A percentile compares a stretch with the other conserved stretches of the same genome.
phyloP scores from a whole-genome alignment of 306 rosid genomes.

The Arachis hypogaea region DNA sequence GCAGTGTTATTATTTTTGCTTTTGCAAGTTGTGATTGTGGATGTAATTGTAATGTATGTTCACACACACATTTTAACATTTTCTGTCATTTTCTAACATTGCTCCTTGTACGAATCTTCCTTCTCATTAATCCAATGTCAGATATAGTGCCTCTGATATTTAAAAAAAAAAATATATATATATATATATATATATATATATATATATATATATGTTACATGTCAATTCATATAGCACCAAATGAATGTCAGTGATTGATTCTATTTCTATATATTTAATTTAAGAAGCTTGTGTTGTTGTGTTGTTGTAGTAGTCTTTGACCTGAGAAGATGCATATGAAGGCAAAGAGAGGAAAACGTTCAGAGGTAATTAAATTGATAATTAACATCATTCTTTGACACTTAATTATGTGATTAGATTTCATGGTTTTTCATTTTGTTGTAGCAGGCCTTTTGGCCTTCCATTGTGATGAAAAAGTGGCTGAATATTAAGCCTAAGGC shows the following conservation, averaged over 20 bases:
- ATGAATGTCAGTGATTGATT: conserved; percentile 42
- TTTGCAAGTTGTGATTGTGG: conserved; percentile 74
- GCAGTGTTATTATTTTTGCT: conserved; percentile 42
- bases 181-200: no score
- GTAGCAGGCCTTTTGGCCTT: conserved; percentile 94
- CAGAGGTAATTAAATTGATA: conserved; percentile 60
- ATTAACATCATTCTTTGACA: conserved; percentile 5
- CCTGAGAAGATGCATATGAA: conserved; percentile 55
- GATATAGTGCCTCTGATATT: no score
- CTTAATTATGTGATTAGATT: background rate
- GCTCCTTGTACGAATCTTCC: conserved; percentile 46
- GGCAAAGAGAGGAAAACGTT: conserved; percentile 65
- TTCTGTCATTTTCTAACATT: conserved; percentile 57
- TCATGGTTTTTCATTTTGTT: conserved; percentile 33
- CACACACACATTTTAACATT: conserved; percentile 30
- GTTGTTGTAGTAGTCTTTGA: conserved; percentile 37
- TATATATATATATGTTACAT: conserved; percentile 22
- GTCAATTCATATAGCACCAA: conserved; percentile 27
- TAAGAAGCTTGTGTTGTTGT: conserved; percentile 37
- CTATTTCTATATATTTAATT: conserved; percentile 50
- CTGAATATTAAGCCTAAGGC: conserved; percentile 85
- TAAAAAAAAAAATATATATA: no score
- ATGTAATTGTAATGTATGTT: conserved; percentile 45
- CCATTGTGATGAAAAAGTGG: conserved; percentile 98
- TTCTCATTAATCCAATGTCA: background rate